These are phyloP conservation scores for Pseudogymnoascus sp. DNA, from an alignment of 2,329 filamentous ascomycete genomes.

Conservation along the genomic window DNA sequence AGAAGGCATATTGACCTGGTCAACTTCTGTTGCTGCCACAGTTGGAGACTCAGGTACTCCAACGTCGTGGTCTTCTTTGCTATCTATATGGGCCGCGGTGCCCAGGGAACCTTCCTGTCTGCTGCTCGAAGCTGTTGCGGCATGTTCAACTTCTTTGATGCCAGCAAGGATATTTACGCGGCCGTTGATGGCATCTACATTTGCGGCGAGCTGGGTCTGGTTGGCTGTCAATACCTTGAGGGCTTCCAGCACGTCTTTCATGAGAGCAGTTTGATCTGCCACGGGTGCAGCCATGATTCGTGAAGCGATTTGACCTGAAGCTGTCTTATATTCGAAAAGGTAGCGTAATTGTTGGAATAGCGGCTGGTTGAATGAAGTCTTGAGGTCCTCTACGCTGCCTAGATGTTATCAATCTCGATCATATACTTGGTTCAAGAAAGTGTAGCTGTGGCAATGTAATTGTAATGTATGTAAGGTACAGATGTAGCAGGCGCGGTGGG, in stretches of 20 bases:
- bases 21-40: slow-evolving; percentile 22
- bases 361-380: background rate
- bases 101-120: background rate
- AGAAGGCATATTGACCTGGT: slow-evolving; percentile 10
- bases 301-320: background rate
- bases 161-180: slow-evolving; percentile 54
- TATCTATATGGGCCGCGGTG: slow-evolving; percentile 11
- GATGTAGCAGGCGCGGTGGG: background rate
- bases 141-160: slow-evolving; percentile 49
- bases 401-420: background rate
- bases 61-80: slow-evolving; percentile 18
- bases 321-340: background rate
- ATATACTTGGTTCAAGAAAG: background rate
- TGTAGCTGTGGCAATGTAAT: background rate
- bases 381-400: background rate
- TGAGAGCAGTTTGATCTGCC: slow-evolving; percentile 27
- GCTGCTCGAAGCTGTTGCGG: slow-evolving; percentile 3
- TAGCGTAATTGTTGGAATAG: slow-evolving; percentile 11
- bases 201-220: slow-evolving; percentile 46
- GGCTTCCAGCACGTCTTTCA: slow-evolving; percentile 49
- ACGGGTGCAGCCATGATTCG: slow-evolving; percentile 20
- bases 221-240: slow-evolving; percentile 50
- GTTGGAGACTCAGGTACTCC: slow-evolving; percentile 26
- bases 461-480: background rate
- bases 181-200: slow-evolving; percentile 53